Base-by-base conservation (phyloP, 768 basidiomycete genomes). In the Leccinum truebloodii region DNA sequence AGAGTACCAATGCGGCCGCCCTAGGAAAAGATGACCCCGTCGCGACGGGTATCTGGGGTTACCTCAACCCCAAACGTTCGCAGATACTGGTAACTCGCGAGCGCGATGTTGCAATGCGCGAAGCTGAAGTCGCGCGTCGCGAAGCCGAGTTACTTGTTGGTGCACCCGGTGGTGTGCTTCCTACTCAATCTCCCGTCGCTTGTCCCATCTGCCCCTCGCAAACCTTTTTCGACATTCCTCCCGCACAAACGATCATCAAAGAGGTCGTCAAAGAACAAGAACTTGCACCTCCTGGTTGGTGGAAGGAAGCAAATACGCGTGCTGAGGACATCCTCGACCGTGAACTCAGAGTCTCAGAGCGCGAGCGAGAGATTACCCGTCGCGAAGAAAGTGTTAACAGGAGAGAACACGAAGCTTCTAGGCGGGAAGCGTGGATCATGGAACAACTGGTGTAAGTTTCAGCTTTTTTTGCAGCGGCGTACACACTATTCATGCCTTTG, bases 381-480 rank as follows among this genome's bases (percentile, higher is more conserved):
- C 89, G 92, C 39, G 92, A 94, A 74, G 92, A 94, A 70, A 83
- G 79, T 53, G 86, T 94, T 62, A 94, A 94, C 69, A 88, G 89
- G 58, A 80, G 92, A 58, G 92, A 94, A 71, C 89, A 92, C 46
- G 92, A 94, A 68, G 90, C 92, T 57, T 86, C 91, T 54, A 84
- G 92, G 66, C 91, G 92, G 59, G 92, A 94, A 73, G 81, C 78
- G 30, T 94, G 92, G 92, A 93, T 94, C 68, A 93, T 94, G 92
- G 93, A 94, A 63, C 92, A 94, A 67, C 84, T 94, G 37, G 86
- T 91, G 93, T 94, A 79, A 65, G 87, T 79, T 26, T 63, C 55
- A 0, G 9, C 39, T 48, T 10, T 4, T 4, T 6, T 8, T 6
- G 44, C 9, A 46, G 10, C 12, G 18, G 6, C 1, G 30, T 24